Evolutionary conservation across 148 eudicot species (phyloP).

Genomic region (Amaranthus palmeri): DNA sequence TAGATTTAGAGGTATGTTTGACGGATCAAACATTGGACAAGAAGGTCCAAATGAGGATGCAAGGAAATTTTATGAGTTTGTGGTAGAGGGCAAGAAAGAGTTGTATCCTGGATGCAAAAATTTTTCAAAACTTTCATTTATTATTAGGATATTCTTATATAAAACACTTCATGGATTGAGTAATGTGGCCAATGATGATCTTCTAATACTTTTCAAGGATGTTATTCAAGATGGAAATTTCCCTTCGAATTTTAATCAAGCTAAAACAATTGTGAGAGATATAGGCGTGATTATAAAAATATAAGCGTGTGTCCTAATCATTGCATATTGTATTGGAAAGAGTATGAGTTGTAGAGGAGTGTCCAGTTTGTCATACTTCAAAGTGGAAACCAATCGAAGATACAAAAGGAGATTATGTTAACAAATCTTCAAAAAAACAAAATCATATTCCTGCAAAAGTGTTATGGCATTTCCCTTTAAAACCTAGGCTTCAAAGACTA

Average conservation of each 20-base stretch:
- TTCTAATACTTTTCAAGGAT: neutral
- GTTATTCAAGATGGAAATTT: neutral
- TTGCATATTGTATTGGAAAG: constrained; percentile 15
- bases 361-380: constrained; percentile 5
- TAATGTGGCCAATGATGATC: constrained; percentile 13
- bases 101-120: too few species aligned
- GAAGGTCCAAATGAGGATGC: too few species aligned
- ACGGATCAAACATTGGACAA: too few species aligned
- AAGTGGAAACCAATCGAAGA: constrained; percentile 7
- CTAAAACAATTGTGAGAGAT: constrained; percentile 5
- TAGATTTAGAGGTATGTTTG: too few species aligned
- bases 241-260: constrained; percentile 7
- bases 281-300: constrained; percentile 12
- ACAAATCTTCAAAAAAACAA: neutral
- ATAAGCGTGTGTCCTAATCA: too few species aligned
- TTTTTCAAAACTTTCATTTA: too few species aligned
- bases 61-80: too few species aligned
- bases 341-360: neutral
- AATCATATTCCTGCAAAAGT: too few species aligned
- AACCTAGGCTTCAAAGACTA: constrained; percentile 9
- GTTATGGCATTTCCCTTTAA: too few species aligned
- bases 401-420: neutral
- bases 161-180: neutral
- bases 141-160: too few species aligned
- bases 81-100: too few species aligned